Base-by-base conservation (phyloP, 106 monocot species). In the Acorus gramineus region DNA sequence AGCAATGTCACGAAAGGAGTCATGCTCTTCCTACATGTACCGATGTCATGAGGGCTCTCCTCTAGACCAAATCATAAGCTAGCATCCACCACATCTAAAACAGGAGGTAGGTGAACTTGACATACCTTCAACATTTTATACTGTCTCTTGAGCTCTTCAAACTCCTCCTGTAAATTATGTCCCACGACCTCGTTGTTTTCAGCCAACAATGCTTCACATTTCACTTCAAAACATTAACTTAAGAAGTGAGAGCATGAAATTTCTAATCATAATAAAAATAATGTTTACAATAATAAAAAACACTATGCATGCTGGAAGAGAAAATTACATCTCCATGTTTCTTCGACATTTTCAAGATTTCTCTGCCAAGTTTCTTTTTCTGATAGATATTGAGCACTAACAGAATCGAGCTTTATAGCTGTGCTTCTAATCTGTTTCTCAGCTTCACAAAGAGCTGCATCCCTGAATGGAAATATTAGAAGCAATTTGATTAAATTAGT, bases 311-410 rank as follows among this genome's bases (percentile, higher is more conserved):
- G 3, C 11, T 52, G 10, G 5, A 46, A 12, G 50, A 14, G 47
- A 42, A 65, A 53, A 54, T 84, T 85, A 91, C 96, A 65, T 83
- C 70, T 96, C 96, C 91, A 96, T 64, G 43, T 87, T 73, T 88
- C 87, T 81, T 96, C 96, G 47, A 81, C 46, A 54, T 52, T 71
- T 7, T 85, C 87, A 49, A 96, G 63, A 62, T 71, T 81, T 70
- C 79, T 96, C 68, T 83, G 78, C 84, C 86, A 91, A 52, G 61
- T 12, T 81, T 96, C 91, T 68, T 81, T 96, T 59, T 91, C 96
- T 62, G 76, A 77, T 52, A 76, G 71, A 66, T 77, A 80, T 8
- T 66, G 77, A 60, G 77, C 66, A 60, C 69, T 79, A 64, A 81
- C 56, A 60, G 87, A 72, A 68, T 85, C 78, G 66, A 96, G 77